Base-by-base conservation (phyloP, 371 early-diverging fungal species). In the Mycotypha africana region DNA sequence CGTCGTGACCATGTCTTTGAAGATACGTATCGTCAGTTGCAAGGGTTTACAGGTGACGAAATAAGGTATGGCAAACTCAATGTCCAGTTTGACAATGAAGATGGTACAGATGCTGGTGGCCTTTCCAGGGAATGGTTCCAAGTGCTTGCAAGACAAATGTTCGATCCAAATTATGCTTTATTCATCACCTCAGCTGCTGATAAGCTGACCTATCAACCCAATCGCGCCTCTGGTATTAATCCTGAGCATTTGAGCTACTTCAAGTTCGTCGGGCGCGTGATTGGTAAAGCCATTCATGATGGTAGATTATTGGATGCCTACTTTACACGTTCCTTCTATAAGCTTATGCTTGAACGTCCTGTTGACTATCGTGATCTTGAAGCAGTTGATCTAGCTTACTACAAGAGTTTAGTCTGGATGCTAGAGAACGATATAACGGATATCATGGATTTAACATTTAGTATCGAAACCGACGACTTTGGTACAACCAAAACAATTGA, bases 101-200 rank as follows among this genome's bases (percentile, higher is more conserved):
- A 97, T 58, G 99, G 98, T 37, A 88, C 97, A 0, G 99, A 99
- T 77, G 97, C 90, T 20, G 99, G 99, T 38, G 99, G 99, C 36
- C 88, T 99, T 5, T 89, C 96, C 2, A 84, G 99, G 47, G 99
- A 99, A 72, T 99, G 98, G 98, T 97, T 94, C 79, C 86, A 88
- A 44, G 95, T 90, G 9, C 78, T 99, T 10, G 88, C 97, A 4
- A 78, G 93, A 36, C 95, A 97, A 65, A 97, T 98, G 93, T 95
- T 98, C 73, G 93, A 99, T 65, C 98, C 98, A 8, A 89, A 97
- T 67, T 97, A 97, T 64, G 98, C 97, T 8, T 75, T 99, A 36
- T 99, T 99, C 78, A 88, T 84, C 54, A 89, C 93, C 2, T 92
- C 97, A 3, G 96, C 98, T 0, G 91, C 88, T 1, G 97, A 97